Conservation (phyloP, 192 early-diverging fungal genomes). For the Spinellus fusiger region DNA sequence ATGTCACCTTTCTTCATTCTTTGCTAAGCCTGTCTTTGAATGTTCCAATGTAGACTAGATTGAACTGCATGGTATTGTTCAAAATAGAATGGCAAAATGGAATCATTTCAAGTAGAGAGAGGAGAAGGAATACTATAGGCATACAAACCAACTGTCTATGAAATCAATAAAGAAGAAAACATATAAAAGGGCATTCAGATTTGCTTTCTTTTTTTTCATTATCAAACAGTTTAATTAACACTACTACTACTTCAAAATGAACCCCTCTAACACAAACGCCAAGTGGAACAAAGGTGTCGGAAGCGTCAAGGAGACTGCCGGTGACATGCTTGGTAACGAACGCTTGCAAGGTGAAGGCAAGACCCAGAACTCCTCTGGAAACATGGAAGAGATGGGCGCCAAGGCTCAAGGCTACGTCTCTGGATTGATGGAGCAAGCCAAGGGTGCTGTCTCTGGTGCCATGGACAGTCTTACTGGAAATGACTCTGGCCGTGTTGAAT, state of each 20-base stretch:
- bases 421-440: conserved; percentile 14
- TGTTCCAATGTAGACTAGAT: neutral
- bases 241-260: neutral
- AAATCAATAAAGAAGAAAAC: no score
- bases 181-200: neutral
- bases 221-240: neutral
- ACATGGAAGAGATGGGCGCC: conserved; percentile 13
- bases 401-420: conserved; percentile 14
- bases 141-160: no score
- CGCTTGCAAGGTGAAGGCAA: conserved; percentile 28
- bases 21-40: no score
- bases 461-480: conserved; percentile 20
- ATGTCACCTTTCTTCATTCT: no score
- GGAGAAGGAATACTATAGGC: no score
- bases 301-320: conserved; percentile 32
- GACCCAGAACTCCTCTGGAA: conserved; percentile 24
- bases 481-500: conserved; percentile 1
- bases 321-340: conserved; percentile 28
- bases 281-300: conserved; percentile 10
- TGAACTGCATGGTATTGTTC: neutral
- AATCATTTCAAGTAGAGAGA: neutral
- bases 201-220: neutral
- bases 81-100: neutral
- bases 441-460: conserved; percentile 20
- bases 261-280: neutral